A percentile compares a stretch with the other conserved stretches of the same genome.
phyloP scores from a whole-genome alignment of 208 protist species.

The Trypanosoma grayi region DNA sequence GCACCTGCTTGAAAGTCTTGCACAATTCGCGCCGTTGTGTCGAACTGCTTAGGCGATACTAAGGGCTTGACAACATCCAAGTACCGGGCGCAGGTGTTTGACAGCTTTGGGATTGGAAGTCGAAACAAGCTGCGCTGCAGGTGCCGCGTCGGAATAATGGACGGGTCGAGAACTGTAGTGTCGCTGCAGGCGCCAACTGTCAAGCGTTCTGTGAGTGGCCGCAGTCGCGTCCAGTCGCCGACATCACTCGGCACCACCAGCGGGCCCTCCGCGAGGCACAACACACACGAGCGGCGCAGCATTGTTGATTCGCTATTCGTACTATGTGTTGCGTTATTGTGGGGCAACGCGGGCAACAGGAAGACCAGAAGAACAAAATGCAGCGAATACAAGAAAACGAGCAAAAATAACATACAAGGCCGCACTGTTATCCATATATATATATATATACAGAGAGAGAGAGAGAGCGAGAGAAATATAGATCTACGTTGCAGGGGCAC shows the following conservation, averaged over 20 bases:
- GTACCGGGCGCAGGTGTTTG: slow-evolving; percentile 49
- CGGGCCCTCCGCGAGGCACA: background rate
- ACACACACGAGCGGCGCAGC: slow-evolving; percentile 17
- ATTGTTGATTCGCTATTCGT: background rate
- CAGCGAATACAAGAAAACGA: no score
- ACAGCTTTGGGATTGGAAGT: slow-evolving; percentile 67
- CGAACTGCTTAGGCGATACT: slow-evolving; percentile 45
- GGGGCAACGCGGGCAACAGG: no score
- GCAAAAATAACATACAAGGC: no score
- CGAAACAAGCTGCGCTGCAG: slow-evolving; percentile 81
- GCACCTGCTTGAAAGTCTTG: slow-evolving; percentile 49
- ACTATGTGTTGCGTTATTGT: background rate
- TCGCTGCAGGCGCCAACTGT: slow-evolving; percentile 18
- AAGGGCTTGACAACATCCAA: slow-evolving; percentile 50
- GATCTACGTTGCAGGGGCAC: no score
- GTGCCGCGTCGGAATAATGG: slow-evolving; percentile 68
- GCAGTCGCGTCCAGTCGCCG: slow-evolving; percentile 10
- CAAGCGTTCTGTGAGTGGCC: background rate
- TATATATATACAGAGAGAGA: no score
- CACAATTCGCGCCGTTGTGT: slow-evolving; percentile 33
- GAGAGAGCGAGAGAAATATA: no score
- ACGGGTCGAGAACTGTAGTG: slow-evolving; percentile 17
- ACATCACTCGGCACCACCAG: slow-evolving; percentile 10
- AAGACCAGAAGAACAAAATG: background rate
- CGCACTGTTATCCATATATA: no score